Percentiles rank a stretch among this genome's conserved stretches.
phyloP scores from a whole-genome alignment of 768 basidiomycete genomes.

The Pleurotus eryngii region DNA sequence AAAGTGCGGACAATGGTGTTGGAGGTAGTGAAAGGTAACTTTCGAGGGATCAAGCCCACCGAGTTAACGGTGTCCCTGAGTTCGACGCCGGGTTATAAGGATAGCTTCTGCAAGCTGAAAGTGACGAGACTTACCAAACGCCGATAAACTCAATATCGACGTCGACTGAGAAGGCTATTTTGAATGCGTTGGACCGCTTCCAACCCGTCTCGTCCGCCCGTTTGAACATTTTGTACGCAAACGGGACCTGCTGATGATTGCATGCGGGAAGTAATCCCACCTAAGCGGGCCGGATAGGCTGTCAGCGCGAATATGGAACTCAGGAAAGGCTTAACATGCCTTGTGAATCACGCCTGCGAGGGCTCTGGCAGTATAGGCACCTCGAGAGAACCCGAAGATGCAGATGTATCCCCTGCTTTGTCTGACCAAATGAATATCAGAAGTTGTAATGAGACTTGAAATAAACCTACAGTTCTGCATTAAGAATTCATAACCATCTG shows the following conservation, averaged over 20 bases:
- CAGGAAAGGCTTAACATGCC: slow-evolving; percentile 4
- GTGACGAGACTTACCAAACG: slow-evolving; percentile 38
- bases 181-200: slow-evolving; percentile 51
- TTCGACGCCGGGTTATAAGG: neutral
- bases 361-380: slow-evolving; percentile 59
- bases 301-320: no score
- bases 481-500: slow-evolving; percentile 52
- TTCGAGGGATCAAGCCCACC: slow-evolving; percentile 40
- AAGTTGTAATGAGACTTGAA: slow-evolving; percentile 45
- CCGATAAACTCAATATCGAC: slow-evolving; percentile 60
- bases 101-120: neutral
- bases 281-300: neutral
- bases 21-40: slow-evolving; percentile 28
- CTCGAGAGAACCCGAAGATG: slow-evolving; percentile 68
- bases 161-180: slow-evolving; percentile 49
- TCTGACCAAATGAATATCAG: slow-evolving; percentile 25
- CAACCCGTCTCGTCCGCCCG: slow-evolving; percentile 45
- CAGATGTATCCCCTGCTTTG: slow-evolving; percentile 53
- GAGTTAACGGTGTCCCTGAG: slow-evolving; percentile 55
- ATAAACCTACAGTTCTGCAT: slow-evolving; percentile 66
- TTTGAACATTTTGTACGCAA: slow-evolving; percentile 62
- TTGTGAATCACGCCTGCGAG: slow-evolving; percentile 53
- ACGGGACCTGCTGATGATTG: slow-evolving; percentile 55
- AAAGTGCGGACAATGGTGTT: slow-evolving; percentile 39
- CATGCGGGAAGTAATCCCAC: slow-evolving; percentile 43